Conservation (phyloP, 2,329 filamentous ascomycete species). For the Exophiala oligosperma region DNA sequence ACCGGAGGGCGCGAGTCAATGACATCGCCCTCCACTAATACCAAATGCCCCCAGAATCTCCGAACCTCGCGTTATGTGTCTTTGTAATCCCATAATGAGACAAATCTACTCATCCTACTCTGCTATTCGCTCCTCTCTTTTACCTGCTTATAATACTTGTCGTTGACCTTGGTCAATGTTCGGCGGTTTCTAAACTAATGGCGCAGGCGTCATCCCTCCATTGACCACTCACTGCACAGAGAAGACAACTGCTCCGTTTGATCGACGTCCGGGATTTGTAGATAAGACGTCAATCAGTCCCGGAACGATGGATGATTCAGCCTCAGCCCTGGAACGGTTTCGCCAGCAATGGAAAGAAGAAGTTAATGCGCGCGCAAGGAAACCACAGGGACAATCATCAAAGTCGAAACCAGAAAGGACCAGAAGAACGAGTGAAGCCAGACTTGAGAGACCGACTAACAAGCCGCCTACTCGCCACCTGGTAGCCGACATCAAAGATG, state of each 20-base stretch:
- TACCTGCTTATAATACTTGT: too few relatives aligned
- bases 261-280: neutral
- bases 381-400: slow-evolving; percentile 12
- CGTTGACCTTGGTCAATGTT: too few relatives aligned
- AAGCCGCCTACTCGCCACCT: slow-evolving; percentile 43
- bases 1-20: neutral
- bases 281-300: neutral
- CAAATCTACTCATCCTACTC: neutral
- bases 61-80: neutral
- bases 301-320: slow-evolving; percentile 18
- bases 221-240: neutral
- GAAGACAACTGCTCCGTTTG: neutral
- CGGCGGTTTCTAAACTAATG: neutral
- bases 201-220: neutral
- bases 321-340: slow-evolving; percentile 68
- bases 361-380: slow-evolving; percentile 53
- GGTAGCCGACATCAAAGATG: slow-evolving; percentile 39
- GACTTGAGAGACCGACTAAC: slow-evolving; percentile 29
- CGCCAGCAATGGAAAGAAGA: slow-evolving; percentile 84
- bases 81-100: neutral
- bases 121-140: neutral
- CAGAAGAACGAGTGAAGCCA: slow-evolving; percentile 19
- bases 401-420: slow-evolving; percentile 7
- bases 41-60: neutral
- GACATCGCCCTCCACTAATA: too few relatives aligned